Percentiles rank a stretch among this genome's conserved stretches.
phyloP scores from a whole-genome alignment of 164 flowering plant species.

The Echeveria elegans region DNA sequence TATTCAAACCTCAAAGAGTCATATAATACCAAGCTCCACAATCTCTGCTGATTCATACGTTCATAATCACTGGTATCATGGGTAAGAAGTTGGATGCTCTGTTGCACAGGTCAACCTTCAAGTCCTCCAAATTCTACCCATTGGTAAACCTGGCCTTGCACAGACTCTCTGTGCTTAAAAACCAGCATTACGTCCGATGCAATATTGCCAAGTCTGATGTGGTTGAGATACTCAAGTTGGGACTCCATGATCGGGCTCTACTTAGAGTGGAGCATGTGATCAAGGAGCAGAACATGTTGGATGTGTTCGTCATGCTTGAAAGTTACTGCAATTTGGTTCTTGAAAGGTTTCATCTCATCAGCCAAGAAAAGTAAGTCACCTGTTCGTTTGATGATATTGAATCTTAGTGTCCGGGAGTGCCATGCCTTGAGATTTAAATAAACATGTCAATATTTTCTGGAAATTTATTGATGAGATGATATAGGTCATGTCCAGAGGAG shows the following conservation, averaged over 20 bases:
- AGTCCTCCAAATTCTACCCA: conserved; percentile 36
- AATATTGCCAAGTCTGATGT: too few relatives aligned
- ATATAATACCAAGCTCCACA: too few relatives aligned
- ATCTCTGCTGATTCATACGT: too few relatives aligned
- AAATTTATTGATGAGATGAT: neutral
- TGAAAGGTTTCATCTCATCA: conserved; percentile 34
- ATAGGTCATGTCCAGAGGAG: conserved; percentile 73
- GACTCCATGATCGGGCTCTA: conserved; percentile 64
- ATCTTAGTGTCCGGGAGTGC: too few relatives aligned
- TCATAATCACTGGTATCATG: too few relatives aligned
- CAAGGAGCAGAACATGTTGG: conserved; percentile 40
- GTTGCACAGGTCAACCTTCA: conserved; percentile 25
- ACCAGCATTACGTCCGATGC: conserved; percentile 44
- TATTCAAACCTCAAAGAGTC: too few relatives aligned
- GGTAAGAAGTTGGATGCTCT: conserved; percentile 36
- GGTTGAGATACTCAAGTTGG: conserved; percentile 51
- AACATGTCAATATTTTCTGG: too few relatives aligned
- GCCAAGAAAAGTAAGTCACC: conserved; percentile 34
- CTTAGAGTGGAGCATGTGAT: conserved; percentile 59
- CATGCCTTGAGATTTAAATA: too few relatives aligned
- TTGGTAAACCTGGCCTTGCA: conserved; percentile 36
- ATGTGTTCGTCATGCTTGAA: conserved; percentile 30
- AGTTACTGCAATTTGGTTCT: conserved; percentile 28
- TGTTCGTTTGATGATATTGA: too few relatives aligned
- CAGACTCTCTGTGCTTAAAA: conserved; percentile 55